These are phyloP conservation scores for Myriosclerotinia duriaeana DNA, from an alignment of 2,329 filamentous ascomycete genomes.

Conservation along the genomic window DNA sequence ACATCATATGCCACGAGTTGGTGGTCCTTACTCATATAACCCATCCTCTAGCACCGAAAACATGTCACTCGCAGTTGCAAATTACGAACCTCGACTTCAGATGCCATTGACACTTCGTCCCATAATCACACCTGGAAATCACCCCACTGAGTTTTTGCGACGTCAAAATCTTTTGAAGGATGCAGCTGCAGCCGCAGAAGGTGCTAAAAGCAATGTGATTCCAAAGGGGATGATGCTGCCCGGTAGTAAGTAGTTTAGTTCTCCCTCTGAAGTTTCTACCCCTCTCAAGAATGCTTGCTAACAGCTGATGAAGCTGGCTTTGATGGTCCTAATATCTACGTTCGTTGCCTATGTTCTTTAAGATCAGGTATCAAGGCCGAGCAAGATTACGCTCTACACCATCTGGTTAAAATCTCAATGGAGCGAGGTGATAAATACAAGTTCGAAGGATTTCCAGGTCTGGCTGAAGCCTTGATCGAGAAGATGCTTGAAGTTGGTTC, in stretches of 20 bases:
- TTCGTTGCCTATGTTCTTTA: constrained; percentile 79
- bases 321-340: constrained; percentile 85
- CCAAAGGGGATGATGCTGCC: constrained; percentile 55
- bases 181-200: constrained; percentile 42
- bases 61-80: constrained; percentile 60
- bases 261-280: constrained; percentile 22
- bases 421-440: constrained; percentile 94
- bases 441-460: constrained; percentile 84
- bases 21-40: constrained; percentile 48
- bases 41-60: constrained; percentile 56
- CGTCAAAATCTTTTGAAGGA: constrained; percentile 50
- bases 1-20: constrained; percentile 37
- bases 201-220: constrained; percentile 45
- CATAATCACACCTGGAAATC: constrained; percentile 73
- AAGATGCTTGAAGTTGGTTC: constrained; percentile 77
- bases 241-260: constrained; percentile 53
- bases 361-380: constrained; percentile 77
- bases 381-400: constrained; percentile 89
- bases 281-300: constrained; percentile 23
- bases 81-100: constrained; percentile 66
- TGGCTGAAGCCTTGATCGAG: constrained; percentile 84
- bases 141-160: constrained; percentile 65
- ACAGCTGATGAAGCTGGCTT: constrained; percentile 49
- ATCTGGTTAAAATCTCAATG: constrained; percentile 91
- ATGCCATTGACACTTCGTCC: constrained; percentile 67